Percentiles rank a stretch among this genome's conserved stretches.
These are phyloP conservation scores for Rhodotorula toruloides DNA, from an alignment of 768 basidiomycete genomes.

Conservation along the genomic window DNA sequence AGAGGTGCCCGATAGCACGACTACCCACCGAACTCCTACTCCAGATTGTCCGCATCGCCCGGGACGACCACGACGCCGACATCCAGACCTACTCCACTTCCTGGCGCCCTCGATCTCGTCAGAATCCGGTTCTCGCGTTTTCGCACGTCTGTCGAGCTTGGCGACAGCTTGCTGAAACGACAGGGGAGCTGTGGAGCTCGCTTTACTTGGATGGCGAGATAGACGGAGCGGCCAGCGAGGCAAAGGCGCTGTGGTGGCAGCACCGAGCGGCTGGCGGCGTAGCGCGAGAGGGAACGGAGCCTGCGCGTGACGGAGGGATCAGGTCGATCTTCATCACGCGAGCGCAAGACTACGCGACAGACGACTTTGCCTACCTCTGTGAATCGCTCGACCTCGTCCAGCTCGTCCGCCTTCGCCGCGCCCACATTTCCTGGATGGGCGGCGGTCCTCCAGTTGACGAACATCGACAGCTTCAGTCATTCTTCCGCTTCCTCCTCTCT, in stretches of 20 bases:
- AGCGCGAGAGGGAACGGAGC: neutral
- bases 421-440: constrained; percentile 8
- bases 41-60: neutral
- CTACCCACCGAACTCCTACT: constrained; percentile 9
- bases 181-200: neutral
- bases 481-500: constrained; percentile 5
- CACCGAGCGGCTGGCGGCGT: neutral
- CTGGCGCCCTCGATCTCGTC: neutral
- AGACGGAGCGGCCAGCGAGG: neutral
- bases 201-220: constrained; percentile 12
- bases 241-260: neutral
- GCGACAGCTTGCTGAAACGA: neutral
- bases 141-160: neutral
- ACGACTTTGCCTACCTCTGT: constrained; percentile 6
- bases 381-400: constrained; percentile 10
- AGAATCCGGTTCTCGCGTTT: constrained; percentile 1
- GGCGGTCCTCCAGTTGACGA: neutral
- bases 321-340: neutral
- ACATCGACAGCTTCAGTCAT: neutral
- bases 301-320: neutral
- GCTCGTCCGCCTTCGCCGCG: neutral
- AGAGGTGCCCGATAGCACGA: neutral
- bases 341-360: constrained; percentile 2
- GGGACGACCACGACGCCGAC: neutral
- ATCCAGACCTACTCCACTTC: neutral